These are phyloP conservation scores for Nakazawaea ernobii DNA, from an alignment of 805 yeast genomes.

Conservation along the genomic window DNA sequence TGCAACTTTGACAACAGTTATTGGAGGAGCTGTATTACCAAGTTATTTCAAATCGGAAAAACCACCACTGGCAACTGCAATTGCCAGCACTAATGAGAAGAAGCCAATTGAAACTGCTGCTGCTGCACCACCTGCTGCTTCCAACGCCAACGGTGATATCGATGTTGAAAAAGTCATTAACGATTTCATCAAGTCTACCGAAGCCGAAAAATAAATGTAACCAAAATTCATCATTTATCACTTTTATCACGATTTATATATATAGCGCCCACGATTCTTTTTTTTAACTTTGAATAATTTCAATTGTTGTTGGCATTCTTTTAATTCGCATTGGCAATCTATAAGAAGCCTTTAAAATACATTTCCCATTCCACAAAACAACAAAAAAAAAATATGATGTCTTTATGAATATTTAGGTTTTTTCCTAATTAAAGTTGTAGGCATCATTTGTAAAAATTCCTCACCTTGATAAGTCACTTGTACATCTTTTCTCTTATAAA, in stretches of 20 bases:
- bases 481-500: conserved; percentile 32
- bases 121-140: neutral
- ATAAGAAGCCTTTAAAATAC: too few relatives aligned
- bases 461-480: conserved; percentile 11
- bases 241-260: neutral
- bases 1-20: conserved; percentile 69
- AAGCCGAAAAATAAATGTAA: neutral
- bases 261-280: too few relatives aligned
- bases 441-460: conserved; percentile 15
- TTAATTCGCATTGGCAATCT: too few relatives aligned
- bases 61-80: conserved; percentile 43
- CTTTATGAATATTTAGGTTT: neutral
- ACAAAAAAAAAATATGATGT: neutral
- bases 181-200: conserved; percentile 9
- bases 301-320: too few relatives aligned
- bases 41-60: conserved; percentile 36
- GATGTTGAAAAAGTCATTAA: conserved; percentile 28
- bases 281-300: too few relatives aligned
- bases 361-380: too few relatives aligned
- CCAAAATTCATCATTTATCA: neutral
- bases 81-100: neutral
- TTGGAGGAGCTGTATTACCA: conserved; percentile 52
- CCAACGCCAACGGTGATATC: conserved; percentile 16
- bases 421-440: conserved; percentile 15
- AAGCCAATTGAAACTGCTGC: conserved; percentile 8